These are phyloP conservation scores for Kurtzmaniella fragi DNA, from an alignment of 805 yeast species.

Conservation along the genomic window DNA sequence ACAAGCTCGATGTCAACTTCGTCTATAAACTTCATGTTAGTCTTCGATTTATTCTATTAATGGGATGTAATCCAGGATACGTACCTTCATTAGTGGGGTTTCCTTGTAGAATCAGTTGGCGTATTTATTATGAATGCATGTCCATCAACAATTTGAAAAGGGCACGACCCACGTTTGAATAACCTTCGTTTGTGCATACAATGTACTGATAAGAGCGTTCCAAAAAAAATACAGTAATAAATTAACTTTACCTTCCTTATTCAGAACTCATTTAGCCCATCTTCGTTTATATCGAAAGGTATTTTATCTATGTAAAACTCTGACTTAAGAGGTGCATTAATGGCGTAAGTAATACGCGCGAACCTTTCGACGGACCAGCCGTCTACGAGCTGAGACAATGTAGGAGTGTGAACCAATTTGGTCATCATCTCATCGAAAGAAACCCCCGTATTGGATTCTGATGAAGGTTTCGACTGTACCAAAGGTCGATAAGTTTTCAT, in stretches of 20 bases:
- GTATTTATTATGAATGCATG: conserved; percentile 11
- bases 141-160: not conserved
- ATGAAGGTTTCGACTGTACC: conserved; percentile 2
- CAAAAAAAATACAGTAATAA: conserved; percentile 1
- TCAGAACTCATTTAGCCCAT: conserved; percentile 11
- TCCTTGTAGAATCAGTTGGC: conserved; percentile 2
- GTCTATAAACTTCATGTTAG: conserved; percentile 68
- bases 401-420: not conserved
- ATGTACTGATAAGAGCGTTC: not conserved
- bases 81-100: conserved; percentile 10
- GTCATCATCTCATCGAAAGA: conserved; percentile 5
- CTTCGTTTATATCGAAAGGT: conserved; percentile 12
- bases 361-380: conserved; percentile 26
- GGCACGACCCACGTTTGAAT: conserved; percentile 7
- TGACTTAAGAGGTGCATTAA: conserved; percentile 3
- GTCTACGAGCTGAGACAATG: conserved; percentile 8
- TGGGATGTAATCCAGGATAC: conserved; percentile 1
- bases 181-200: not conserved
- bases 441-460: conserved; percentile 13
- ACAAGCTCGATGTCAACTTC: conserved; percentile 89
- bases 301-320: conserved; percentile 8
- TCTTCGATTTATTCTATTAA: no score
- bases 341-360: conserved; percentile 14
- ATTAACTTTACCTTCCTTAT: no score
- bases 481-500: conserved; percentile 25